Evolutionary conservation across 345 rosid species (phyloP).

Genomic region (Salix arbutifolia): DNA sequence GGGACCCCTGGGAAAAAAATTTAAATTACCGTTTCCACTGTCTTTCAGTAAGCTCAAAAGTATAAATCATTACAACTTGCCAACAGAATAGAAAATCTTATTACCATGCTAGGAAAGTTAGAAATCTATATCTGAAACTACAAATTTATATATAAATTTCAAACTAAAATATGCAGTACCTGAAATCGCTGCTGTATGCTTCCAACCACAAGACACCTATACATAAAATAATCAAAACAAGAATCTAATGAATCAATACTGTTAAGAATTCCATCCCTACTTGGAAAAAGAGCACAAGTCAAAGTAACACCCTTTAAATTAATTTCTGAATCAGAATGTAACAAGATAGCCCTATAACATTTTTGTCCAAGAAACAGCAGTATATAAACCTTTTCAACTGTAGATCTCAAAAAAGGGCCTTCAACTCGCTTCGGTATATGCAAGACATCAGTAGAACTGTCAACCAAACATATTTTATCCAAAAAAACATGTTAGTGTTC

Average conservation of each 20-base stretch:
- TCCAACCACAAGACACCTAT: constrained; percentile 98
- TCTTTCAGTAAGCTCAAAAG: no score
- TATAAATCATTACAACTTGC: background rate
- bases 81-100: background rate
- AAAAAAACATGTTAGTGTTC: background rate
- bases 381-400: constrained; percentile 51
- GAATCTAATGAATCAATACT: background rate
- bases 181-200: constrained; percentile 92
- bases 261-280: background rate
- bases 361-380: constrained; percentile 3
- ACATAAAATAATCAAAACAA: background rate
- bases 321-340: background rate
- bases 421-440: constrained; percentile 69
- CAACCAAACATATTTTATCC: constrained; percentile 4
- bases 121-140: background rate
- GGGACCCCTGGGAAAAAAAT: no score
- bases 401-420: constrained; percentile 61
- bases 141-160: background rate
- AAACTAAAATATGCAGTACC: constrained; percentile 35
- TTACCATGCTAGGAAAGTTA: background rate
- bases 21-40: no score
- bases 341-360: background rate
- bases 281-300: background rate
- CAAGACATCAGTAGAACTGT: constrained; percentile 58
- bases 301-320: background rate